A percentile compares a stretch with the other conserved stretches of the same genome.
phyloP scores from a whole-genome alignment of 176 grass and related monocot species.

The Musa acuminata region DNA sequence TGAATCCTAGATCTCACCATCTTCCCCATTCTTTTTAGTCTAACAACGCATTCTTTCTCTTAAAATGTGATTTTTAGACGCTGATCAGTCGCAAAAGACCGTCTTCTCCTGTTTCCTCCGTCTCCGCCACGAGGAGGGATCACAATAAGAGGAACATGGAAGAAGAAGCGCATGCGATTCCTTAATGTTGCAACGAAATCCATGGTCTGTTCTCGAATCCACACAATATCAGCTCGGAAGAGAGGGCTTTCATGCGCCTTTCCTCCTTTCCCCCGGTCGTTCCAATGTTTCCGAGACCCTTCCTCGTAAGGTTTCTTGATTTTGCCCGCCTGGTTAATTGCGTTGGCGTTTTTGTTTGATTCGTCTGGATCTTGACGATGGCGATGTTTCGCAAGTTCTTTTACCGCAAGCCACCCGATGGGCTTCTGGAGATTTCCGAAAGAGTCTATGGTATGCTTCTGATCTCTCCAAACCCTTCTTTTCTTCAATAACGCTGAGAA shows the following conservation, averaged over 20 bases:
- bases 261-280: not conserved
- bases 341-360: slow-evolving; percentile 9
- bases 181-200: slow-evolving; percentile 48
- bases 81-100: not conserved
- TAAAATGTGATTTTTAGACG: not conserved
- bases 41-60: not conserved
- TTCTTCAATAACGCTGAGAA: not conserved
- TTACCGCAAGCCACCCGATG: slow-evolving; percentile 94
- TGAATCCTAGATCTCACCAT: slow-evolving; percentile 22
- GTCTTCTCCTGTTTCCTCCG: not conserved
- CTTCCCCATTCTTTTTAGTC: not conserved
- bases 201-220: slow-evolving; percentile 15
- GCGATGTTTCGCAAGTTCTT: slow-evolving; percentile 97
- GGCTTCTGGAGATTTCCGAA: slow-evolving; percentile 90
- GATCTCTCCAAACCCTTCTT: not conserved
- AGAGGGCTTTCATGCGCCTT: slow-evolving; percentile 5
- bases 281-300: not conserved
- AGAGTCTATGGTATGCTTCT: slow-evolving; percentile 72
- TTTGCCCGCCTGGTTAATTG: slow-evolving; percentile 5
- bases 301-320: slow-evolving; percentile 1
- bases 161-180: slow-evolving; percentile 32
- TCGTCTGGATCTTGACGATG: slow-evolving; percentile 45
- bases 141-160: slow-evolving; percentile 9
- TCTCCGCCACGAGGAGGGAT: slow-evolving; percentile 12
- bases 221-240: slow-evolving; percentile 16